Base-by-base conservation (phyloP, 768 basidiomycete genomes). In the Trametes gibbosa region DNA sequence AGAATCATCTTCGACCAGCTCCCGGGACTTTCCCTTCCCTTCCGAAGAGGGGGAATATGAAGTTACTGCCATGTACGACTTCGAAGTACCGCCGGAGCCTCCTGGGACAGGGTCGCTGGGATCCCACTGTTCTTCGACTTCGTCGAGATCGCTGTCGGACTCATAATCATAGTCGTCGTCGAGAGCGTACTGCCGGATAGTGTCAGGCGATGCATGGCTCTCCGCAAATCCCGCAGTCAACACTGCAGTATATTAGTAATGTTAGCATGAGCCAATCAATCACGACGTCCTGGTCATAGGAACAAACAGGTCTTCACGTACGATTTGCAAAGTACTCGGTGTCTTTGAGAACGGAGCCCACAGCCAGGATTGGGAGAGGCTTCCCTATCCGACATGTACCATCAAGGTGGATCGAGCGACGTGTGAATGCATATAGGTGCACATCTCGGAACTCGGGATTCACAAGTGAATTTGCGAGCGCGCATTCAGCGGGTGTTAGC, bases 131-230 rank as follows among this genome's bases (percentile, higher is more conserved):
- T 47, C 56, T 27, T 63, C 63, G 8, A 59, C 40, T 6, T 66
- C 63, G 23, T 66, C 65, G 9, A 68, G 53, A 42, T 66, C 65
- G 29, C 67, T 66, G 23, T 68, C 67, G 6, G 60, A 62, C 8
- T 64, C 63, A 39, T 64, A 68, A 35, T 68, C 67, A 25, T 66
- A 66, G 19, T 61, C 65, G 14, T 56, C 65, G 2, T 21, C 29
- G 9, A 48, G 41, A 2, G 59, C 50, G 9, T 50, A 39, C 46
- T 58, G 42, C n/a, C 27, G 35, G 41, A 55, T 37, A 56, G 48
- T 21, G 5, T 14, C 6, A 16, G 7, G 23, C 2, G 34, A n/a
- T 13, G 41, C 37, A 12, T 50, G 39, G 35, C 53, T 50, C 45
- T 66, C 63, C 12, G 46, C 25, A 43, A 59, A 65, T 9, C 56